Evolutionary conservation across 768 basidiomycete species (phyloP).

Genomic region (Phlegmacium glaucopus): DNA sequence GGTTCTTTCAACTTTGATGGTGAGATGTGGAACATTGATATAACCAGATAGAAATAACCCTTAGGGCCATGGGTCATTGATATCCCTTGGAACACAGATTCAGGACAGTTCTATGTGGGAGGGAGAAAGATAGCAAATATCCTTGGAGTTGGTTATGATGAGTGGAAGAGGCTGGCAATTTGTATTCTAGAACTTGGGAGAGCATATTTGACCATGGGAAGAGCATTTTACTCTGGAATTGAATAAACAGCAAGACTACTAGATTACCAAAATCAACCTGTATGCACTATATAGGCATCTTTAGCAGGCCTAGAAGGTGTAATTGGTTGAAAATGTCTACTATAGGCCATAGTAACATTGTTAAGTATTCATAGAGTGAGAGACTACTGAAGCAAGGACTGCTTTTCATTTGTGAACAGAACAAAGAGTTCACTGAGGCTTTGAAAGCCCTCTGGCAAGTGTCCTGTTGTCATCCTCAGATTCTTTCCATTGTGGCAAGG

Average conservation of each 20-base stretch:
- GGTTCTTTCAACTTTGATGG: too few species aligned
- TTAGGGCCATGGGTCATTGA: slow-evolving; percentile 12
- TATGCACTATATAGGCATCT: slow-evolving; percentile 13
- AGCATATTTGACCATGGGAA: neutral
- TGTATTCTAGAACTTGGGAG: slow-evolving; percentile 4
- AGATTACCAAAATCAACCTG: slow-evolving; percentile 12
- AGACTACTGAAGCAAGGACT: too few species aligned
- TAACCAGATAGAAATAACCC: slow-evolving; percentile 11
- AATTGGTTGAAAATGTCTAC: slow-evolving; percentile 15
- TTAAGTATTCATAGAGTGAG: slow-evolving; percentile 12
- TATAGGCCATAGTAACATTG: slow-evolving; percentile 13
- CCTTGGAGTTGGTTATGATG: slow-evolving; percentile 9
- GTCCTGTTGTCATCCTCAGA: too few species aligned
- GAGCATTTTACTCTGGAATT: slow-evolving; percentile 2
- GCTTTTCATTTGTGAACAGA: slow-evolving; percentile 13
- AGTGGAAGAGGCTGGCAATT: slow-evolving; percentile 3
- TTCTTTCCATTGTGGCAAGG: too few species aligned
- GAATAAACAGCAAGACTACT: slow-evolving; percentile 6
- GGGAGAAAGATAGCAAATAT: slow-evolving; percentile 10
- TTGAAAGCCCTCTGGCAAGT: too few species aligned
- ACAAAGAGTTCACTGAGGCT: neutral
- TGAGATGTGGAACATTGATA: too few species aligned
- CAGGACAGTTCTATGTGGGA: neutral
- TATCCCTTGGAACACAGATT: slow-evolving; percentile 8
- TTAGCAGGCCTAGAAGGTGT: slow-evolving; percentile 9